These are phyloP conservation scores for Fusarium keratoplasticum DNA, from an alignment of 2,329 filamentous ascomycete genomes.

Conservation along the genomic window DNA sequence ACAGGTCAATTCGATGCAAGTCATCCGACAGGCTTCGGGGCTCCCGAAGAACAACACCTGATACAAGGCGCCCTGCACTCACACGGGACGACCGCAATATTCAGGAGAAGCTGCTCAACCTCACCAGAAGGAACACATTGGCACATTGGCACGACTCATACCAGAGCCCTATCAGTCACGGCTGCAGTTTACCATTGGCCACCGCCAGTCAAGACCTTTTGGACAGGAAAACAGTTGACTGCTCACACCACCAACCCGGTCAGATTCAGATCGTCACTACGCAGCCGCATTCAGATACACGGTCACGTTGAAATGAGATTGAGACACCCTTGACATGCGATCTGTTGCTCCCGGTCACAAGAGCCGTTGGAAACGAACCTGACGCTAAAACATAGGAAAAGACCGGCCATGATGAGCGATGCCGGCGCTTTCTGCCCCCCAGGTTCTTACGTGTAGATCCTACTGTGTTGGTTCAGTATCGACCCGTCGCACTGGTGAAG, in stretches of 20 bases:
- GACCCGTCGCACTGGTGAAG: conserved; percentile 28
- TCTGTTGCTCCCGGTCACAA: conserved; percentile 10
- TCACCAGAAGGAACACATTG: not conserved
- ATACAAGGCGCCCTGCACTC: not conserved
- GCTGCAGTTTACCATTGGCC: not conserved
- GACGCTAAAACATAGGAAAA: conserved; percentile 29
- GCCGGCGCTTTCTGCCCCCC: conserved; percentile 10
- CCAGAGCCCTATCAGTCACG: not conserved
- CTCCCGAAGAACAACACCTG: not conserved
- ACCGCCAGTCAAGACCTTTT: conserved; percentile 2
- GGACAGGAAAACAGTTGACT: not conserved
- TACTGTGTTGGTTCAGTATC: conserved; percentile 31
- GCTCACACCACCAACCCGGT: conserved; percentile 5
- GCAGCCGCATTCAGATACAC: conserved; percentile 1
- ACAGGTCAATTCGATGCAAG: not conserved
- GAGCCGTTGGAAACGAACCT: conserved; percentile 20
- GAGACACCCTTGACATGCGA: conserved; percentile 14
- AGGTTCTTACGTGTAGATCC: conserved; percentile 29
- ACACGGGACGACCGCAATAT: not conserved
- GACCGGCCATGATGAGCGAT: conserved; percentile 11
- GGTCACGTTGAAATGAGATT: conserved; percentile 14
- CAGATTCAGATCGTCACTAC: conserved; percentile 13
- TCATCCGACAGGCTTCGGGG: not conserved
- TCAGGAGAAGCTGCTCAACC: not conserved
- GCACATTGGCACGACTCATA: not conserved